Evolutionary conservation across 2,329 filamentous ascomycete species (phyloP), one percentile per base, ranked within the genome.

Genomic region (Fusarium illudens): DNA sequence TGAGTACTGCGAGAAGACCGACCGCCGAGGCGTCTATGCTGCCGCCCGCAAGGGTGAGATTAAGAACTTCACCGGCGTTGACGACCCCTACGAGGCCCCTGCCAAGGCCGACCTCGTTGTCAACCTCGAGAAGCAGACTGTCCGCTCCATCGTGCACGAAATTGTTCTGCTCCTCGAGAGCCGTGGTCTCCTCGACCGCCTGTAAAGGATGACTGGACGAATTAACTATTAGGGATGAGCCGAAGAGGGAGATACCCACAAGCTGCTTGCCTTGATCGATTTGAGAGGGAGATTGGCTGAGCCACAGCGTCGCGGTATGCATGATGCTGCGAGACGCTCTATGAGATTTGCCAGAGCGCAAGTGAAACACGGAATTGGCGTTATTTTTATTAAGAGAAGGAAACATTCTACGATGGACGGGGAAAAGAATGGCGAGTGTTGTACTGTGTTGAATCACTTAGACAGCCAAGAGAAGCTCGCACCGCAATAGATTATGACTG

Each of bases 41-140:
- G 88, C 89, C 78, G 96, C 96, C 37, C 88, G 96, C 67, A 87
- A 85, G 19, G 96, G 96, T 61, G 92, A 97, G 84, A 96, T 99
- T 82, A 96, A 94, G 89, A 94, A 94, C 69, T 99, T 99, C 87
- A 99, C 96, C 8, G 96, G 96, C 75, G 94, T 99, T 60, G 95
- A 98, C 78, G 95, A 98, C 83, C 94, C 96, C 50, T 99, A 99
- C 78, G 96, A 99, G 89, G 78, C 81, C 20, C 96, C 96, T 10
- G 75, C 82, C 71, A 94, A 95, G 82, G 88, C 94, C 30, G 90
- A 98, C 78, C 84, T 99, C 70, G 88, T 89, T 6, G 95, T 98
- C 36, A 92, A 98, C 80, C 79, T 91, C 58, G 90, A 92, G 82
- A 96, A 91, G 87, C 93, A 92, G 81, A 92, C 89, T 71, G 94